Evolutionary conservation across 176 grass and related monocot genomes (phyloP), one percentile per base, ranked within the genome.

Genomic region (Elymus sibiricus): DNA sequence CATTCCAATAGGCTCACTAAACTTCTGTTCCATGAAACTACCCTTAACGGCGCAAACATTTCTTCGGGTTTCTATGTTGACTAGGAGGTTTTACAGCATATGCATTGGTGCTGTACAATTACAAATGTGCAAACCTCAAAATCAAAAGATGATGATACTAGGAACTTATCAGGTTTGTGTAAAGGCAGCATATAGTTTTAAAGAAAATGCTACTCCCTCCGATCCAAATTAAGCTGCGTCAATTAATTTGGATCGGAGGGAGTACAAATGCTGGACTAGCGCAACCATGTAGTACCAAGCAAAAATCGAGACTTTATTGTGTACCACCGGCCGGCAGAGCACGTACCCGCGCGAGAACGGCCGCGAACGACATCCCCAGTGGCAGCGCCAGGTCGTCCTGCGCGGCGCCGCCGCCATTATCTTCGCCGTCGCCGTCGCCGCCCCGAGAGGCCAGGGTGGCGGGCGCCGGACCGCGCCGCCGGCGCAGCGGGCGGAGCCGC

Each of bases 331-430:
- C 1, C 15, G 31, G 29, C 7, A 3, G 42, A 46, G 80, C 16
- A 86, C 87, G 70, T 67, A 96, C 97, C 90, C 94, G 88, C 14
- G 88, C 81, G 28, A 98, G 68, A 58, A 98, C 92, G 58, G 97
- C 94, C 6, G 92, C 94, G 76, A 96, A 96, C 0, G 94, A 94
- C 92, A 98, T 96, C 17, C 97, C 94, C n/a, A 96, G 82, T 22
- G 97, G 94, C 73, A 98, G 88, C 27, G 91, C 94, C 56, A 98
- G 88, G 80, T 96, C 90, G 14, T 89, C 89, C 73, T 88, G 76
- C 2, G 68, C n/a, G 19, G 39, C 77, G 22, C 43, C 78, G 19
- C 66, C 70, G 7, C 61, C 77, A 53, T 44, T 64, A 3, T 9
- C 22, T 1, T 67, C 73, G n/a, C 72, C 42, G 0, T 49, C 51